Conservation (phyloP, 2,329 filamentous ascomycete genomes). For the Xylariaceae sp. region DNA sequence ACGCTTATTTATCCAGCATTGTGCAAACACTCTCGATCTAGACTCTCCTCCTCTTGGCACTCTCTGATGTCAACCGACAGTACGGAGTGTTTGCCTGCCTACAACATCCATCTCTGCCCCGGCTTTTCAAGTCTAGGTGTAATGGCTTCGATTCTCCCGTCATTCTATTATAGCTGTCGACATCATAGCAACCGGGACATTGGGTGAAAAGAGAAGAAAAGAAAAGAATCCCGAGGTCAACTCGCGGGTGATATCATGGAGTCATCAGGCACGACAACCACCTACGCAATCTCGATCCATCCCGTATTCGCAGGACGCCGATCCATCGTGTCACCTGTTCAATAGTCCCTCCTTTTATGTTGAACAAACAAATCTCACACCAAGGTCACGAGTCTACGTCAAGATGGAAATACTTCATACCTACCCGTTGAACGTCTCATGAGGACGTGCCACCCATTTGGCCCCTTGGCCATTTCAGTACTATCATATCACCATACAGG, state of each 20-base stretch:
- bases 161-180: no score
- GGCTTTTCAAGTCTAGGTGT: no score
- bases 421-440: neutral
- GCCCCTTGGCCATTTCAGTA: neutral
- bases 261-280: neutral
- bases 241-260: neutral
- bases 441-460: neutral
- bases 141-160: no score
- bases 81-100: no score
- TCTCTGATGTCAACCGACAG: neutral
- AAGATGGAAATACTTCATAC: neutral
- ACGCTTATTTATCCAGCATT: neutral
- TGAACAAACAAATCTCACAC: neutral
- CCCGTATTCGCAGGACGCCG: neutral
- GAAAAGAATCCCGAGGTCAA: no score
- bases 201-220: no score
- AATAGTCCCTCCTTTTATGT: neutral
- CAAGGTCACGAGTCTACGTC: neutral
- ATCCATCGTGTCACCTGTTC: no score
- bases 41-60: neutral
- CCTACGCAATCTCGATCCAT: neutral
- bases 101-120: no score
- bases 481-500: neutral
- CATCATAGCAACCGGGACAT: no score
- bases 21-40: neutral